Base-by-base conservation (phyloP, 306 rosid genomes). In the Pueraria montana region DNA sequence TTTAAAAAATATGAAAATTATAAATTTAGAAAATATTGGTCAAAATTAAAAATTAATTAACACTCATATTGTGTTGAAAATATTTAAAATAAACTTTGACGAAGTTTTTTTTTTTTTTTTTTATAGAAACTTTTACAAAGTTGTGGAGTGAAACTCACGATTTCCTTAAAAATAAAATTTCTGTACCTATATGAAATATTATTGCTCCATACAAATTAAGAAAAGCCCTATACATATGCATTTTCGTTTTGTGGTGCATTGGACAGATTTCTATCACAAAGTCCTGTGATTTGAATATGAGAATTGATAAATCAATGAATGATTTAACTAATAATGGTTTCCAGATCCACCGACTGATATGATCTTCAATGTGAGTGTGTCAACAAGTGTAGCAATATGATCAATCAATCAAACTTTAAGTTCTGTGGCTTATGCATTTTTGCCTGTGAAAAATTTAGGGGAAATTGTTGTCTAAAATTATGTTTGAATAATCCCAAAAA, bases 281-380 rank as follows among this genome's bases (percentile, higher is more conserved):
- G 55, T 21, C 13, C 1, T 43, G 74, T 69, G 74, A 42, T 69
- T 42, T 69, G 74, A 69, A 69, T 6, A 40, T 43, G 53, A 69
- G 20, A 68, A 43, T 43, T 24, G n/a, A 69, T 68, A 1, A 17
- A 66, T 38, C 17, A 36, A 38, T 68, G 74, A 68, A 40, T 67
- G 50, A 67, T 68, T 68, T 68, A 42, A 68, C 46, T 6, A 16
- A 69, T 6, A 16, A 69, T 69, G 18, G 74, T 43, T 69, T 11
- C 53, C 74, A 43, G 5, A 69, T 42, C 74, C 74, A 69, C 74
- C 36, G 55, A 69, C 74, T 69, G 74, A 69, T 42, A 45, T 42
- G 74, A 69, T 69, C 5, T 42, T 42, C n/a, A 67, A 38, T 40
- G n/a, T 11, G 30, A 67, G 73, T 69, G 74, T 24, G 52, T n/a